Conservation (phyloP, 1,284 basidiomycete genomes). For the Pseudozyma hubeiensis region DNA sequence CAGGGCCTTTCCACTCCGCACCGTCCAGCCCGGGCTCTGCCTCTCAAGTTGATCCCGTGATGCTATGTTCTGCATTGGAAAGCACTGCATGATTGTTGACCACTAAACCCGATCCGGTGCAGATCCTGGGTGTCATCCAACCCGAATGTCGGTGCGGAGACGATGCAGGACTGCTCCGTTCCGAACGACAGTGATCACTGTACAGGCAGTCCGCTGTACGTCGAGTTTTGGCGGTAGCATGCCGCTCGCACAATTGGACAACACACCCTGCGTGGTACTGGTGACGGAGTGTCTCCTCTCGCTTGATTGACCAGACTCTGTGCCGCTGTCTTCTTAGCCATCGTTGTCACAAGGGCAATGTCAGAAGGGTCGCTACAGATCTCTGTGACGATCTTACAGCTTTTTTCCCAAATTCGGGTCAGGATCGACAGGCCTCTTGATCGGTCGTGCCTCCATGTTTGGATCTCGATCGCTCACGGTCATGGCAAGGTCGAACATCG, state of each 20-base stretch:
- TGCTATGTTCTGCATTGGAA: neutral
- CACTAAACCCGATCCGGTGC: conserved; percentile 22
- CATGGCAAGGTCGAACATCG: too few relatives aligned
- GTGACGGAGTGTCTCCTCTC: too few relatives aligned
- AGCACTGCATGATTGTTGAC: conserved; percentile 5
- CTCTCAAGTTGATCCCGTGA: neutral
- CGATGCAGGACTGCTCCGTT: conserved; percentile 1
- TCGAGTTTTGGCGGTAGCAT: neutral
- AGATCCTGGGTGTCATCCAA: conserved; percentile 13
- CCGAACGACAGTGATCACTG: neutral
- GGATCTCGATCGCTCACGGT: neutral
- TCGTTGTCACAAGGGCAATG: too few relatives aligned
- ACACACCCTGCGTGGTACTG: too few relatives aligned
- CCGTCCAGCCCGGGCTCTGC: neutral
- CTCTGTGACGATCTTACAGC: conserved; percentile 6
- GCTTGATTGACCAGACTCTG: too few relatives aligned
- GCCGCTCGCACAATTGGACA: conserved; percentile 11
- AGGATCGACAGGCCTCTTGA: too few relatives aligned
- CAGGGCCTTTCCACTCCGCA: conserved; percentile 13
- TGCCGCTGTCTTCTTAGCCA: too few relatives aligned
- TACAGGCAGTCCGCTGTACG: neutral
- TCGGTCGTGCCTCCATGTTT: too few relatives aligned
- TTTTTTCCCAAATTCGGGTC: neutral
- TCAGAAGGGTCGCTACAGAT: too few relatives aligned
- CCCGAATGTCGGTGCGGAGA: conserved; percentile 7